Percentiles rank a stretch among this genome's conserved stretches.
phyloP scores from a whole-genome alignment of 2,329 filamentous ascomycete genomes.

The Coniella vitis region DNA sequence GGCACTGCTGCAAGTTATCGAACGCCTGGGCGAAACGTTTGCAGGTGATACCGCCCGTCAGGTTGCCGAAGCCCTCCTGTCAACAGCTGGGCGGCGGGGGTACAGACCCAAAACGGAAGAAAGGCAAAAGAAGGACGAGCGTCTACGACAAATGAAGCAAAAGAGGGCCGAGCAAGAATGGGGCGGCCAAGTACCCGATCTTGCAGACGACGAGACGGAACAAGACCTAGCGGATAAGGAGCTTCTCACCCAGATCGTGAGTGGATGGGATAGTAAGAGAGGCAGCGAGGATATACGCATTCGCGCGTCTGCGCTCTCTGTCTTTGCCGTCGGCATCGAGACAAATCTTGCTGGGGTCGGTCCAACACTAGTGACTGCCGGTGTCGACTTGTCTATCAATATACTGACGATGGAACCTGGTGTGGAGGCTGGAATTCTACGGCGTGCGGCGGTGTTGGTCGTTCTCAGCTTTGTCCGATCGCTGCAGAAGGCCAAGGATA shows the following conservation, averaged over 20 bases:
- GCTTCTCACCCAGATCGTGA: constrained; percentile 51
- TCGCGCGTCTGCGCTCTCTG: constrained; percentile 60
- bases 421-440: constrained; percentile 55
- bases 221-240: constrained; percentile 41
- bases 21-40: constrained; percentile 51
- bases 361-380: constrained; percentile 42
- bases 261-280: constrained; percentile 60
- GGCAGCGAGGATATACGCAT: constrained; percentile 65
- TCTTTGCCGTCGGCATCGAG: constrained; percentile 55
- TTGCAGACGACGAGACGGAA: constrained; percentile 38
- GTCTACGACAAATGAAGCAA: constrained; percentile 39
- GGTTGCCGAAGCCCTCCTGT: constrained; percentile 53
- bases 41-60: constrained; percentile 43
- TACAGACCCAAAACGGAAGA: constrained; percentile 52
- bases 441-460: constrained; percentile 59
- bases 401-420: constrained; percentile 57
- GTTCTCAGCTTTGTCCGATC: constrained; percentile 56
- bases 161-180: constrained; percentile 47
- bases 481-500: constrained; percentile 46
- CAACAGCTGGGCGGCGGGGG: constrained; percentile 57
- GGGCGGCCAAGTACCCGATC: constrained; percentile 45
- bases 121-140: constrained; percentile 46
- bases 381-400: constrained; percentile 56
- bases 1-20: constrained; percentile 56
- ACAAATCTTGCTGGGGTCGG: constrained; percentile 52